Evolutionary conservation across 495 filamentous ascomycete genomes (phyloP).

Genomic region (Barbatosphaeria neglecta): DNA sequence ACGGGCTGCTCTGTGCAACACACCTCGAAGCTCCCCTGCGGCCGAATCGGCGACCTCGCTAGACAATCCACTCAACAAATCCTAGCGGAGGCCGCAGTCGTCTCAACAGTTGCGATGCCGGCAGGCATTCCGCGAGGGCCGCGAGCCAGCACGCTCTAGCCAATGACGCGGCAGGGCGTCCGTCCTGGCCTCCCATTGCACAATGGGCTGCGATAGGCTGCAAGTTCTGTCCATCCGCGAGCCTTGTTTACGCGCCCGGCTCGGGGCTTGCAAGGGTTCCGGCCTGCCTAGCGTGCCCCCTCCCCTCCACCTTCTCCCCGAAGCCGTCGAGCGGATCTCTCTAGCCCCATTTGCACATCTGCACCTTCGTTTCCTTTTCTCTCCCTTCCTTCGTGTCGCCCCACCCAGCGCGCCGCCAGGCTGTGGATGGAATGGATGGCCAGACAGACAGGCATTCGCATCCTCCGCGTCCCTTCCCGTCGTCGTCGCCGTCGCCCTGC

Average conservation of each 20-base stretch:
- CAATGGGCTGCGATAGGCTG: slow-evolving; percentile 21
- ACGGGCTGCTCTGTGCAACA: slow-evolving; percentile 21
- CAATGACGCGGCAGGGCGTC: slow-evolving; percentile 25
- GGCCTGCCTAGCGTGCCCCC: too few relatives aligned
- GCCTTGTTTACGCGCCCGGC: slow-evolving; percentile 39
- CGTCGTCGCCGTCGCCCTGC: background rate
- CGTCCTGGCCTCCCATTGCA: slow-evolving; percentile 32
- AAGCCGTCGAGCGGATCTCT: slow-evolving; percentile 9
- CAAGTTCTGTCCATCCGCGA: slow-evolving; percentile 27
- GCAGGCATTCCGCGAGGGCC: too few relatives aligned
- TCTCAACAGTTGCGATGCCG: too few relatives aligned
- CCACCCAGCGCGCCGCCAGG: slow-evolving; percentile 11
- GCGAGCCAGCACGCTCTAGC: too few relatives aligned
- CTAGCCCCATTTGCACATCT: slow-evolving; percentile 17
- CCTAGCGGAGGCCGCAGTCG: too few relatives aligned
- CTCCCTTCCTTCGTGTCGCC: slow-evolving; percentile 18
- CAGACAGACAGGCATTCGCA: slow-evolving; percentile 7
- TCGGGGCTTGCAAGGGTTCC: slow-evolving; percentile 28
- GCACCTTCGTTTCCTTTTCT: too few relatives aligned
- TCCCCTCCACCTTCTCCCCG: slow-evolving; percentile 13
- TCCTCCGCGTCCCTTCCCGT: background rate
- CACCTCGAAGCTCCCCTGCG: slow-evolving; percentile 21
- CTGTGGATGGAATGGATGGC: background rate
- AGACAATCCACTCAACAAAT: too few relatives aligned
- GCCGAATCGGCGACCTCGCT: slow-evolving; percentile 22